These are phyloP conservation scores for Lactarius tabidus DNA, from an alignment of 768 basidiomycete species.

Conservation along the genomic window DNA sequence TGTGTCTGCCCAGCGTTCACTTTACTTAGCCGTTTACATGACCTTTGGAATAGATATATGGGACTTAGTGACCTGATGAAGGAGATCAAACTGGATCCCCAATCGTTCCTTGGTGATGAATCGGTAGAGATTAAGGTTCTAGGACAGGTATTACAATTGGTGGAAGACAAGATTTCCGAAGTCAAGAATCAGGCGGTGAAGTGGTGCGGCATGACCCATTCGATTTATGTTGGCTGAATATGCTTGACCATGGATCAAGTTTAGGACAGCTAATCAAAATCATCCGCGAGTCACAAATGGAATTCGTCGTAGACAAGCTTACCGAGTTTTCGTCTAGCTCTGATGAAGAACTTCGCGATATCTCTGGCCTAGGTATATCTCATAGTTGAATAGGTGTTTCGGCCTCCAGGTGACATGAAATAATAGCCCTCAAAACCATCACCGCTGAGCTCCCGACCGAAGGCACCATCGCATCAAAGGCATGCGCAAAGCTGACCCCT, in stretches of 20 bases:
- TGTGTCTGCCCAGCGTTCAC: slow-evolving; percentile 34
- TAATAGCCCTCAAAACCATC: slow-evolving; percentile 87
- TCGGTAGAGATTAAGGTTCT: slow-evolving; percentile 79
- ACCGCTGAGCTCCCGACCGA: slow-evolving; percentile 85
- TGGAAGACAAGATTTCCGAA: slow-evolving; percentile 95
- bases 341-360: slow-evolving; percentile 92
- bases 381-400: not conserved
- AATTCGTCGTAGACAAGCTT: slow-evolving; percentile 83
- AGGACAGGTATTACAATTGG: slow-evolving; percentile 75
- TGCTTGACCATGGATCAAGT: slow-evolving; percentile 38
- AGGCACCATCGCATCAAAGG: slow-evolving; percentile 71
- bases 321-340: slow-evolving; percentile 80
- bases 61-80: slow-evolving; percentile 91
- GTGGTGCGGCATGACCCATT: slow-evolving; percentile 51
- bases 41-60: slow-evolving; percentile 70
- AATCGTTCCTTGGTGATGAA: slow-evolving; percentile 80
- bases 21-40: slow-evolving; percentile 20
- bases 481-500: slow-evolving; percentile 80
- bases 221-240: not conserved
- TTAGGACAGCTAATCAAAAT: slow-evolving; percentile 89
- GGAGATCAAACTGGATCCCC: slow-evolving; percentile 77
- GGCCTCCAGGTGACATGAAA: slow-evolving; percentile 4
- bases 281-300: slow-evolving; percentile 77
- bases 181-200: slow-evolving; percentile 98
- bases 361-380: slow-evolving; percentile 79